These are phyloP conservation scores for Kwoniella europaea DNA, from an alignment of 768 basidiomycete genomes.

Conservation along the genomic window DNA sequence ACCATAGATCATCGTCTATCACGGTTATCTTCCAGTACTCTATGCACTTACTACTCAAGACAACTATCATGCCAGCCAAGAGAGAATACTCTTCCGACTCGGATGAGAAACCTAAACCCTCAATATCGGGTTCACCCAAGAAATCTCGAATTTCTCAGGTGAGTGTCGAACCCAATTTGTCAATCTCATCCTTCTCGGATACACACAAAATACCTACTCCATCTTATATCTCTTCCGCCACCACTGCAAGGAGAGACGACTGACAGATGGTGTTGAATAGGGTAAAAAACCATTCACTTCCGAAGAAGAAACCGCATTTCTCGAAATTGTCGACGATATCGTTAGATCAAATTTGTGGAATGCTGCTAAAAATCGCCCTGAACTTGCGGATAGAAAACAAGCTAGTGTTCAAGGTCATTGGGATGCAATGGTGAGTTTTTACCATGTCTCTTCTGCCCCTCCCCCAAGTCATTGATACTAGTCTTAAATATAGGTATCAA, in stretches of 20 bases:
- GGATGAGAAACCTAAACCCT: neutral
- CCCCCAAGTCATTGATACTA: neutral
- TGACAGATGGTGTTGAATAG: neutral
- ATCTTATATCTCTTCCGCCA: neutral
- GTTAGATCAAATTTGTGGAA: constrained; percentile 22
- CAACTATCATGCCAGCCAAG: constrained; percentile 1
- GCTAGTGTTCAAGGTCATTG: constrained; percentile 17
- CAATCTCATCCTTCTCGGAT: neutral
- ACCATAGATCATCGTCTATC: too few relatives aligned
- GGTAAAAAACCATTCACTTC: constrained; percentile 16
- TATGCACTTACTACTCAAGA: neutral
- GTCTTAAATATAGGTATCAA: neutral
- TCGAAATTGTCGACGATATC: constrained; percentile 21
- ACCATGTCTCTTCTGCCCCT: neutral
- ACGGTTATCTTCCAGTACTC: neutral
- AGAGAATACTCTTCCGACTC: constrained; percentile 12
- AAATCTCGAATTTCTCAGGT: neutral
- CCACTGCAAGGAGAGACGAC: neutral
- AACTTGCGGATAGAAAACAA: constrained; percentile 11
- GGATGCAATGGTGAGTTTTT: constrained; percentile 21
- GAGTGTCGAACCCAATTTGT: too few relatives aligned
- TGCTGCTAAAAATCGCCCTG: constrained; percentile 19
- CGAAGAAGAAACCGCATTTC: constrained; percentile 24
- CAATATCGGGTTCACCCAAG: neutral
- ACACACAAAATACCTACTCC: neutral